These are phyloP conservation scores for Ilyonectria destructans DNA, from an alignment of 2,329 filamentous ascomycete genomes.

Conservation along the genomic window DNA sequence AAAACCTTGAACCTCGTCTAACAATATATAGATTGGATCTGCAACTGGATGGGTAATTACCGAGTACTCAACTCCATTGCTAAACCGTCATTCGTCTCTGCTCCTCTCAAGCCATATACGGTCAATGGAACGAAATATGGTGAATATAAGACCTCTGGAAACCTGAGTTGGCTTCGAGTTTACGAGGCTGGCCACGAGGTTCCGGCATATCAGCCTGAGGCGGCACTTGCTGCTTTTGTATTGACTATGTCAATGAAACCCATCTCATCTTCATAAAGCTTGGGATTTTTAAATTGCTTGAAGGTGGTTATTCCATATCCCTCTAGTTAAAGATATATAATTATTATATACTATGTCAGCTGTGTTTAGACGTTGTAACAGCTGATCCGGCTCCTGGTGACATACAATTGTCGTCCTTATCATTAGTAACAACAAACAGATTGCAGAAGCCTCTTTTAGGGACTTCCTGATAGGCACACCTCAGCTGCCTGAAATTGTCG, in stretches of 20 bases:
- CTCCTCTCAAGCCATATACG: slow-evolving; percentile 60
- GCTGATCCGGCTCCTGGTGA: too few species aligned
- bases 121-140: slow-evolving; percentile 64
- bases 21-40: slow-evolving; percentile 65
- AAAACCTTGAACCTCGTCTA: too few species aligned
- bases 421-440: too few species aligned
- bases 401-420: too few species aligned
- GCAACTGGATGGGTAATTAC: slow-evolving; percentile 70
- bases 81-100: slow-evolving; percentile 21
- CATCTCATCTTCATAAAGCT: slow-evolving; percentile 32
- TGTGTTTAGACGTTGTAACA: not conserved
- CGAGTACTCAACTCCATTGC: slow-evolving; percentile 57
- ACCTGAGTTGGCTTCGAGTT: slow-evolving; percentile 74
- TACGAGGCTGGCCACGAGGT: slow-evolving; percentile 73
- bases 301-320: not conserved
- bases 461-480: too few species aligned
- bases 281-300: not conserved
- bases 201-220: slow-evolving; percentile 59
- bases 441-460: too few species aligned
- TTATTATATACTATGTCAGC: not conserved
- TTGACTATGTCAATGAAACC: slow-evolving; percentile 43
- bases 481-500: too few species aligned
- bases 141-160: slow-evolving; percentile 65
- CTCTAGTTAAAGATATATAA: not conserved
- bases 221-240: slow-evolving; percentile 45